Evolutionary conservation across 2,329 filamentous ascomycete species (phyloP), one percentile per base, ranked within the genome.

Genomic region (Thermomyces lanuginosus): DNA sequence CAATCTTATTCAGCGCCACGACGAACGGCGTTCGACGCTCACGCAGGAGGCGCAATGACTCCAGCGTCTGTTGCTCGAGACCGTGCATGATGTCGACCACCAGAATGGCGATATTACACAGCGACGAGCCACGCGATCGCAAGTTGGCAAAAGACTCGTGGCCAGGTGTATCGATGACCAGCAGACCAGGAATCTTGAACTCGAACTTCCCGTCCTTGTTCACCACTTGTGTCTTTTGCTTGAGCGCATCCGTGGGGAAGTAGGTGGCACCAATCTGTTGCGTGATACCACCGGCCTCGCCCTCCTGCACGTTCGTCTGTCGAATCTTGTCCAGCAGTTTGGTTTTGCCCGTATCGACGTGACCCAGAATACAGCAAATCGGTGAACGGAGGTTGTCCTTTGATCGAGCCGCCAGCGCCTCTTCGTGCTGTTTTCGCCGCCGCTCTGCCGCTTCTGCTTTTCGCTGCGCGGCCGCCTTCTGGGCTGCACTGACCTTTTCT

Each of bases 41-140:
- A 47, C 86, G 72, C 27, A 98, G 72, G 37, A 98, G 63, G 41
- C 74, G 78, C 82, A 98, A 95, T 2, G 89, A 98, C 58, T 98
- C 91, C 16, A 95, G 66, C 9, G 89, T 98, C 58, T 98, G 89
- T 10, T 77, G 86, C 58, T 98, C 89, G 24, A 98, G 70, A 50
- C 91, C 91, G 69, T 98, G 89, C 89, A 98, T 95, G 47, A 98
- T 98, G 63, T 98, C 89, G 42, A 98, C 86, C 21, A 98, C 91
- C 40, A 98, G 64, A 51, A 98, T 98, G 44, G 89, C 89, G 59
- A 98, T 98, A 64, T 98, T 98, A 59, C 91, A 98, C 32, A 98
- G 79, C 8, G 84, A 95, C 21, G 89, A 95, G 60, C 89, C 89
- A 60, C 91, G 75, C 40, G 86, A 93, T 47, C 91, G 79, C 39